Percentiles rank a stretch among this genome's conserved stretches.
phyloP scores from a whole-genome alignment of 495 filamentous ascomycete species.

The Penicillium crystallinum region DNA sequence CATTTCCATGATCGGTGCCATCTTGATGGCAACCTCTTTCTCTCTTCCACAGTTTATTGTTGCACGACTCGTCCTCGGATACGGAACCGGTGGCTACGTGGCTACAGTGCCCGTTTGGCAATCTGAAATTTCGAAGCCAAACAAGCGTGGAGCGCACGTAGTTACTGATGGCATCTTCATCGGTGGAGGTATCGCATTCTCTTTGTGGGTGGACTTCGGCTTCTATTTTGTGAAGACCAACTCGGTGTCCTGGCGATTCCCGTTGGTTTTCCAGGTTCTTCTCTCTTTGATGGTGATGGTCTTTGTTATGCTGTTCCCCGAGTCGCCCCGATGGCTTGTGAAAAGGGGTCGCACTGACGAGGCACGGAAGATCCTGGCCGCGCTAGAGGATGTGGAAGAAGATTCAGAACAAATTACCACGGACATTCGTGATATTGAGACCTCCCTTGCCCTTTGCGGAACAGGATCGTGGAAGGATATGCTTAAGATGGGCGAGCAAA shows the following conservation, averaged over 20 bases:
- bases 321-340: conserved; percentile 56
- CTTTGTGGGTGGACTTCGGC: conserved; percentile 63
- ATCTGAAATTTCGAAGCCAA: conserved; percentile 56
- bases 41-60: conserved; percentile 34
- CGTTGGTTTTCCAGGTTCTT: conserved; percentile 59
- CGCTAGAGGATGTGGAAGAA: conserved; percentile 24
- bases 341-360: conserved; percentile 50
- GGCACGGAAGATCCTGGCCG: conserved; percentile 47
- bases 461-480: conserved; percentile 26
- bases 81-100: conserved; percentile 59
- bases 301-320: conserved; percentile 48
- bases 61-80: conserved; percentile 53
- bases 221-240: conserved; percentile 47
- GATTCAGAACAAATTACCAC: conserved; percentile 22
- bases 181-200: conserved; percentile 59
- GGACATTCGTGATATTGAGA: conserved; percentile 36
- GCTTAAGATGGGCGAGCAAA: conserved; percentile 29
- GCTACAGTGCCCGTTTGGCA: conserved; percentile 62
- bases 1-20: conserved; percentile 35
- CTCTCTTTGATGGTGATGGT: conserved; percentile 48
- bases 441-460: conserved; percentile 32
- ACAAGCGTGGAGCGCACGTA: conserved; percentile 57
- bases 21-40: conserved; percentile 39
- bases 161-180: conserved; percentile 62
- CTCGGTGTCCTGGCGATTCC: conserved; percentile 57